These are phyloP conservation scores for Blastomyces parvus DNA, from an alignment of 2,329 filamentous ascomycete genomes.

Conservation along the genomic window DNA sequence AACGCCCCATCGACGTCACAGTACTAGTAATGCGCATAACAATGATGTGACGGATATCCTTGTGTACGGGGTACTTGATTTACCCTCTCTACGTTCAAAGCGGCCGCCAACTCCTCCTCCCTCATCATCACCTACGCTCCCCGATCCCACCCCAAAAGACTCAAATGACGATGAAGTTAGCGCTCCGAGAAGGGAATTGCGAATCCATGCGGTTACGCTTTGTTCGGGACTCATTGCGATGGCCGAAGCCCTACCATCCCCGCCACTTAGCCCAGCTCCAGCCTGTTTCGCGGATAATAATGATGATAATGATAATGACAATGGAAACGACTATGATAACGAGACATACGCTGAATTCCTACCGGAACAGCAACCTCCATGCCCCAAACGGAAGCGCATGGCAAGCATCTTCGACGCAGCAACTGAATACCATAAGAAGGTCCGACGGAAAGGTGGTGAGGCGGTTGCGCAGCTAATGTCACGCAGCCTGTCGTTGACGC, in stretches of 20 bases:
- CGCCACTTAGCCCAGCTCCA: conserved; percentile 20
- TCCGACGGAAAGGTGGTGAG: conserved; percentile 33
- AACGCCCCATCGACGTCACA: conserved; percentile 14
- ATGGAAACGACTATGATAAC: conserved; percentile 5
- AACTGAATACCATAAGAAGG: conserved; percentile 33
- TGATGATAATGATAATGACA: conserved; percentile 10
- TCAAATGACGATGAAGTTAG: conserved; percentile 7
- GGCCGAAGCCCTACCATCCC: conserved; percentile 27
- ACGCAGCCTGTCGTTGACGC: conserved; percentile 12
- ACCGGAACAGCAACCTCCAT: conserved; percentile 30
- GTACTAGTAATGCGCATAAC: conserved; percentile 9
- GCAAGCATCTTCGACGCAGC: conserved; percentile 35
- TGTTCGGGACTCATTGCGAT: conserved; percentile 27
- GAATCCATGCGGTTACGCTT: conserved; percentile 31
- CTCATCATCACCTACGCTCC: conserved; percentile 29
- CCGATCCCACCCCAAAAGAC: conserved; percentile 20
- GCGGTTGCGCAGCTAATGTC: conserved; percentile 35
- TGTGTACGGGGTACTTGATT: conserved; percentile 32
- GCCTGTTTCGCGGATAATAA: conserved; percentile 1
- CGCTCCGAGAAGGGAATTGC: conserved; percentile 23
- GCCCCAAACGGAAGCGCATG: conserved; percentile 36
- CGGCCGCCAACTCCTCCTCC: conserved; percentile 30
- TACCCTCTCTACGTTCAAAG: conserved; percentile 7
- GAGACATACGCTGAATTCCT: conserved; percentile 29
- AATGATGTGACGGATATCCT: conserved; percentile 29